Evolutionary conservation across 148 eudicot genomes (phyloP).

Genomic region (Mesembryanthemum crystallinum): DNA sequence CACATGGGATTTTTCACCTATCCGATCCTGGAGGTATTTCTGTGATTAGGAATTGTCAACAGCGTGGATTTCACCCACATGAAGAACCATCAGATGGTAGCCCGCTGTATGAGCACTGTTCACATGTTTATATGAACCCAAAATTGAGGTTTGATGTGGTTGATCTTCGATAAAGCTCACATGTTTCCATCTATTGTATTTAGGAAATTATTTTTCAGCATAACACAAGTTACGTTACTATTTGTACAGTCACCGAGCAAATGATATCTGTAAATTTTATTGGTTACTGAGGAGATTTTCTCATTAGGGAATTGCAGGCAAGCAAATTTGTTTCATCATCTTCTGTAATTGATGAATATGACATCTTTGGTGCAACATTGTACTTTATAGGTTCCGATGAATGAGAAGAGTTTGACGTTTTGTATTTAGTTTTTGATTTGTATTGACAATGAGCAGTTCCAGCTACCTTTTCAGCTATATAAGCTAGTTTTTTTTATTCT

Average conservation of each 20-base stretch:
- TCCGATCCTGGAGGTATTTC: conserved; percentile 92
- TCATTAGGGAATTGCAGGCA: no score
- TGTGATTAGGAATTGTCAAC: conserved; percentile 74
- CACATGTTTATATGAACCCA: conserved; percentile 89
- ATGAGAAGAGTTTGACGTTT: conserved; percentile 9
- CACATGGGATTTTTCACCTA: conserved; percentile 94
- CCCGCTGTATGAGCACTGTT: conserved; percentile 94
- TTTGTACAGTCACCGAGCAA: conserved; percentile 27
- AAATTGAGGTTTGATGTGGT: conserved; percentile 73
- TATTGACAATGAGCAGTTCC: neutral
- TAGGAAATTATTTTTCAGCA: conserved; percentile 10
- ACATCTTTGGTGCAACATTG: neutral
- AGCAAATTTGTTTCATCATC: conserved; percentile 17
- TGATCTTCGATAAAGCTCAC: conserved; percentile 60
- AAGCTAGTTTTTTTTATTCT: no score
- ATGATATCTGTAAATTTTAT: conserved; percentile 24
- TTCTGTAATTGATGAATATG: neutral
- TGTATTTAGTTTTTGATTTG: neutral
- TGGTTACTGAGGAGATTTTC: conserved; percentile 12
- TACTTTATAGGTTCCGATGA: neutral
- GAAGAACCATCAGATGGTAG: conserved; percentile 94
- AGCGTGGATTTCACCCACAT: conserved; percentile 97
- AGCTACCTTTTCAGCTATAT: no score
- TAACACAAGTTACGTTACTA: neutral
- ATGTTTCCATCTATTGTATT: conserved; percentile 10